Conservation (phyloP, 805 yeast species). For the Cyberlindnera samutprakarnensis region DNA sequence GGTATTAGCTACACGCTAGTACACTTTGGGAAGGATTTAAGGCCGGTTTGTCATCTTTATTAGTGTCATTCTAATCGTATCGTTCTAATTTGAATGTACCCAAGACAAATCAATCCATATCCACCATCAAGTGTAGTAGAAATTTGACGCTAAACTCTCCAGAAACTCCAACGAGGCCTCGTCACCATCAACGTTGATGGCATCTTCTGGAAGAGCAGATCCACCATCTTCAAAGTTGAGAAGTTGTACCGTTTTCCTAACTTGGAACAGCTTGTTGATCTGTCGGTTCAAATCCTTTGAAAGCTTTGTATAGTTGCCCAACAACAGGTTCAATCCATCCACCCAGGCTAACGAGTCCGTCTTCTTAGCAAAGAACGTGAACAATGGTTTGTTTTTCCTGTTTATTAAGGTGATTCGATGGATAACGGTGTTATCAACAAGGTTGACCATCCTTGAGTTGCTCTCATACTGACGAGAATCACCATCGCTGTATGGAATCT, state of each 20-base stretch:
- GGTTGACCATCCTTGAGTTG: conserved; percentile 39
- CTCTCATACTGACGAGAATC: conserved; percentile 29
- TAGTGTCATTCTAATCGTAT: no score
- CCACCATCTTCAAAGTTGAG: conserved; percentile 17
- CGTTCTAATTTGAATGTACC: no score
- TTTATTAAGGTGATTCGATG: conserved; percentile 48
- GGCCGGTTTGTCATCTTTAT: no score
- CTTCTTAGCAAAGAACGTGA: conserved; percentile 63
- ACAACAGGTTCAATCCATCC: conserved; percentile 60
- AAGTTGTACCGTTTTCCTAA: conserved; percentile 44
- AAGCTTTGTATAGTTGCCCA: conserved; percentile 27
- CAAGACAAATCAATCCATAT: no score
- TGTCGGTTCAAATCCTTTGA: conserved; percentile 39
- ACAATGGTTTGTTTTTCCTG: conserved; percentile 32
- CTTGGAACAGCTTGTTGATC: conserved; percentile 33
- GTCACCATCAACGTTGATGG: not conserved
- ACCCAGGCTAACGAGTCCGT: conserved; percentile 68
- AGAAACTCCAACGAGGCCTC: conserved; percentile 8
- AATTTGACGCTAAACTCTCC: conserved; percentile 13
- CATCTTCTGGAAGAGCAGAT: conserved; percentile 1
- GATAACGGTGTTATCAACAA: conserved; percentile 49
- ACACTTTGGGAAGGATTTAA: no score
- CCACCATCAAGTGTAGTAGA: conserved; percentile 16
- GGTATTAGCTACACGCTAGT: no score
- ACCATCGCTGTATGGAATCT: conserved; percentile 39